Percentiles rank a stretch among this genome's conserved stretches.
These are phyloP conservation scores for Exidia glandulosa DNA, from an alignment of 768 basidiomycete species.

Conservation along the genomic window DNA sequence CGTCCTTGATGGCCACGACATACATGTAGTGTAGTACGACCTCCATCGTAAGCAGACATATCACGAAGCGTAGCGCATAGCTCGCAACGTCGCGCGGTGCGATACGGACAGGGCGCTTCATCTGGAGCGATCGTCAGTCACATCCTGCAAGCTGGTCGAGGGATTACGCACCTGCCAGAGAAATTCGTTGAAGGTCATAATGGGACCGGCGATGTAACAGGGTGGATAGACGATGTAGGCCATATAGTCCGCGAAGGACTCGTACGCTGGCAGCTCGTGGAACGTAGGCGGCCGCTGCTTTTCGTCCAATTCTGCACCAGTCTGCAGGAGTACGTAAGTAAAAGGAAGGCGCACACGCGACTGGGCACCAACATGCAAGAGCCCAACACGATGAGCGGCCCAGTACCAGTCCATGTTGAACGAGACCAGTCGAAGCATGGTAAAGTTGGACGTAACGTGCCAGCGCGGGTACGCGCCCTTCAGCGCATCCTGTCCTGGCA, in stretches of 20 bases:
- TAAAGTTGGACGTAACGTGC: constrained; percentile 92
- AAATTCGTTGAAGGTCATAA: constrained; percentile 93
- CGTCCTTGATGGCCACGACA: constrained; percentile 91
- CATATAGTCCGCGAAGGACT: constrained; percentile 56
- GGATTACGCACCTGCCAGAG: constrained; percentile 66
- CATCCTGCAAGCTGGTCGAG: background rate
- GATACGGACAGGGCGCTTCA: constrained; percentile 46
- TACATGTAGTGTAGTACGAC: constrained; percentile 89
- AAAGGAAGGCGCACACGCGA: constrained; percentile 27
- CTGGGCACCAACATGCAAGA: too few species aligned
- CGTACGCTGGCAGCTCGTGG: constrained; percentile 49
- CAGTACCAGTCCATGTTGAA: constrained; percentile 92
- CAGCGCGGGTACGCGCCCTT: constrained; percentile 84
- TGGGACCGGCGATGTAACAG: constrained; percentile 91
- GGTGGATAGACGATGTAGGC: constrained; percentile 88
- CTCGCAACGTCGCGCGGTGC: constrained; percentile 23
- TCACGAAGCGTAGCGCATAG: constrained; percentile 63
- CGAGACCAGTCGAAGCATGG: constrained; percentile 85
- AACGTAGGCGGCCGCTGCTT: constrained; percentile 48
- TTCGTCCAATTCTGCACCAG: constrained; percentile 30
- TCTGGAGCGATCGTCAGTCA: constrained; percentile 24
- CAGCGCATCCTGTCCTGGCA: constrained; percentile 39
- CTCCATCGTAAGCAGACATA: constrained; percentile 78
- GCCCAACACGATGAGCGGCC: constrained; percentile 38
- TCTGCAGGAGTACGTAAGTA: constrained; percentile 9